These are phyloP conservation scores for Euphorbia pulcherrima DNA, from an alignment of 345 rosid genomes.

Conservation along the genomic window DNA sequence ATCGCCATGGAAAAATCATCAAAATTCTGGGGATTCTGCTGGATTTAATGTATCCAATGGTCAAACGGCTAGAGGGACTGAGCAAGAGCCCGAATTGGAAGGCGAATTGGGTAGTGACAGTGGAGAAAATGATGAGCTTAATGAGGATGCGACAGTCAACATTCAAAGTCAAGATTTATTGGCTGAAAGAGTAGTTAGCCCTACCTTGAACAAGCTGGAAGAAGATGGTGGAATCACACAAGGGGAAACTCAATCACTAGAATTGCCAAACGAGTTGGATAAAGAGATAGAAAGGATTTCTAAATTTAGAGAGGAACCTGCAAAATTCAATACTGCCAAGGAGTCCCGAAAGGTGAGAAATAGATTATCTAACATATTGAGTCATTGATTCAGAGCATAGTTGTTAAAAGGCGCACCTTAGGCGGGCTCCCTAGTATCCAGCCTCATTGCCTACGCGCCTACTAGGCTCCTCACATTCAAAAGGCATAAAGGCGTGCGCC, in stretches of 20 bases:
- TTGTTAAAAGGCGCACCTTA: too few species aligned
- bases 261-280: conserved; percentile 26
- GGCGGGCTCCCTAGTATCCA: too few species aligned
- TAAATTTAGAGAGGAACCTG: conserved; percentile 29
- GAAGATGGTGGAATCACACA: conserved; percentile 7
- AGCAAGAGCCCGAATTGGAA: conserved; percentile 30
- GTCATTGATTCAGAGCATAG: too few species aligned
- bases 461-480: too few species aligned
- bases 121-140: conserved; percentile 14
- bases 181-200: conserved; percentile 27
- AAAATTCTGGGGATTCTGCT: conserved; percentile 30
- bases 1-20: conserved; percentile 20
- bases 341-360: conserved; percentile 53
- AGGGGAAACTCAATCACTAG: conserved; percentile 9
- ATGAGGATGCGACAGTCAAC: conserved; percentile 36
- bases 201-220: conserved; percentile 9
- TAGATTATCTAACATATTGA: background rate
- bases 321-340: conserved; percentile 33
- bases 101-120: conserved; percentile 20
- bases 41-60: conserved; percentile 21
- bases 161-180: conserved; percentile 36
- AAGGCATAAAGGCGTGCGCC: too few species aligned
- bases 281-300: conserved; percentile 28
- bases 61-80: conserved; percentile 31
- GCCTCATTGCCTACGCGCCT: too few species aligned